Conservation (phyloP, 345 rosid species). For the Eutrema japonicum region DNA sequence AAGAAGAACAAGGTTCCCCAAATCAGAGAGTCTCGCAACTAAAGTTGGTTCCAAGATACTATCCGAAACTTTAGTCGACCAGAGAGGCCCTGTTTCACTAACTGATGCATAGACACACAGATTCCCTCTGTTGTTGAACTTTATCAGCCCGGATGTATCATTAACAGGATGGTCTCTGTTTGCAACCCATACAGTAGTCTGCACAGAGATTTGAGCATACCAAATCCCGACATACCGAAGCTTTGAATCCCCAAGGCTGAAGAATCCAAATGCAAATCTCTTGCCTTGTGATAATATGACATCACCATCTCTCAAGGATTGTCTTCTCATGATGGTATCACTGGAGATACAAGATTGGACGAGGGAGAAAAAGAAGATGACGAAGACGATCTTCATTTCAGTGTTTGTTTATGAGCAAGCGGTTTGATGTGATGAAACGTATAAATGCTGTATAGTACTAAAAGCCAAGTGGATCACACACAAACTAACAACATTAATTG, state of each 20-base stretch:
- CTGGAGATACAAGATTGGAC: conserved; percentile 30
- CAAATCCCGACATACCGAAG: conserved; percentile 70
- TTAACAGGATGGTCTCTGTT: conserved; percentile 49
- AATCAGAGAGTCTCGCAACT: conserved; percentile 57
- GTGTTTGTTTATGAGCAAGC: background rate
- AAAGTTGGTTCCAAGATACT: conserved; percentile 23
- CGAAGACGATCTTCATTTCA: conserved; percentile 18
- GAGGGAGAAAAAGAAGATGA: conserved; percentile 22
- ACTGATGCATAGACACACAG: conserved; percentile 35
- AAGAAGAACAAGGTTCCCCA: conserved; percentile 63
- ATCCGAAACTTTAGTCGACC: conserved; percentile 29
- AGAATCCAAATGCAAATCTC: conserved; percentile 62
- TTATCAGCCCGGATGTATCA: conserved; percentile 26
- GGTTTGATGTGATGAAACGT: background rate
- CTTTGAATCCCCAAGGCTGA: conserved; percentile 54
- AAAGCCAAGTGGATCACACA: conserved; percentile 32
- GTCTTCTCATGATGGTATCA: conserved; percentile 43
- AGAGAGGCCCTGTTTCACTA: conserved; percentile 25
- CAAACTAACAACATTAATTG: conserved; percentile 20
- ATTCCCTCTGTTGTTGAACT: conserved; percentile 36
- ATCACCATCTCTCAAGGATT: conserved; percentile 50
- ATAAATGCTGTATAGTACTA: background rate
- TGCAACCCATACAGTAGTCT: conserved; percentile 76
- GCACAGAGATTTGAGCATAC: conserved; percentile 54
- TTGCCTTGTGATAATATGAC: conserved; percentile 46